phyloP scores from a whole-genome alignment of 2,329 filamentous ascomycete species.

The Alternaria novae-zelandiae region DNA sequence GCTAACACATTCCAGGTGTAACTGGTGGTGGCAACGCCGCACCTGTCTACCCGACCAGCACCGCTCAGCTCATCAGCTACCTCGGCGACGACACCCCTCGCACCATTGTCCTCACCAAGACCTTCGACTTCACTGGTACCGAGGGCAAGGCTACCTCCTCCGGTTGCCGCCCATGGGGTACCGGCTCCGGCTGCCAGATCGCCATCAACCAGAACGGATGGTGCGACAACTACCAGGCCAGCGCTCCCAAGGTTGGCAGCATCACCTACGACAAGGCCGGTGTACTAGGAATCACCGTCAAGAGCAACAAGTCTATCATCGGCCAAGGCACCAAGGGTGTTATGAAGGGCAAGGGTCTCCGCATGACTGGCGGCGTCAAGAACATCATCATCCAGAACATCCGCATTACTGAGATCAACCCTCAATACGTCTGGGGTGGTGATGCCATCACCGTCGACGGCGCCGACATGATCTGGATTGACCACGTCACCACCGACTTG shows the following conservation, averaged over 20 bases:
- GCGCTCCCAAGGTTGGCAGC: conserved; percentile 54
- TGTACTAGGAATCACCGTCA: conserved; percentile 58
- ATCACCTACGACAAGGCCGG: conserved; percentile 61
- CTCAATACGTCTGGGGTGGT: conserved; percentile 46
- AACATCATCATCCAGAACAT: conserved; percentile 61
- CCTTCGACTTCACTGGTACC: conserved; percentile 61
- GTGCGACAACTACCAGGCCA: conserved; percentile 62
- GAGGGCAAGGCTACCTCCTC: conserved; percentile 61
- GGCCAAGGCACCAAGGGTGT: conserved; percentile 61
- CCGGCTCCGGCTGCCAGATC: conserved; percentile 63
- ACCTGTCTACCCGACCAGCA: conserved; percentile 31
- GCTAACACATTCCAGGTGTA: conserved; percentile 16
- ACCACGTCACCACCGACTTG: conserved; percentile 57
- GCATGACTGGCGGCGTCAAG: conserved; percentile 48
- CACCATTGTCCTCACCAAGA: conserved; percentile 64
- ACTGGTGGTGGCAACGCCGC: conserved; percentile 31
- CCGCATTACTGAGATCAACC: conserved; percentile 54
- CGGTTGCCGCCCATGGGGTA: conserved; percentile 62
- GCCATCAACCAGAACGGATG: conserved; percentile 67
- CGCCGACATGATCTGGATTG: conserved; percentile 32
- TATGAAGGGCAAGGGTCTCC: conserved; percentile 65
- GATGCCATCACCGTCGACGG: conserved; percentile 44
- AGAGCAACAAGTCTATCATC: conserved; percentile 64
- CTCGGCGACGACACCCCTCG: conserved; percentile 61
- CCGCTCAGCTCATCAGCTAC: conserved; percentile 64